phyloP scores from a whole-genome alignment of 202 grass and related monocot genomes.

The Zizania palustris region DNA sequence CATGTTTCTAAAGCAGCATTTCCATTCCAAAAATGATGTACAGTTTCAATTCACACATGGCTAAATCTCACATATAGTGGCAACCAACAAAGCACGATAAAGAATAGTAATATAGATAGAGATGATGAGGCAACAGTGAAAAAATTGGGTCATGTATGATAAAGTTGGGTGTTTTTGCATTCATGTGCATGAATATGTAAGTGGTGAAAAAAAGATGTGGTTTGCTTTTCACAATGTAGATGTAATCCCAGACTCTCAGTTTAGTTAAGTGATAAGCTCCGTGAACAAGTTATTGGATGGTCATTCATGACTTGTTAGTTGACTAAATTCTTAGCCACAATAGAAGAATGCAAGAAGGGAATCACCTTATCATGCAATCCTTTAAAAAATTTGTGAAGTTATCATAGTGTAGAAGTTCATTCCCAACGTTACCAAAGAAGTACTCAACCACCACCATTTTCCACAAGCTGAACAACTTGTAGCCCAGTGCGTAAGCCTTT shows the following conservation, averaged over 20 bases:
- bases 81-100: neutral
- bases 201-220: neutral
- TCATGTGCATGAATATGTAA: neutral
- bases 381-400: conserved; percentile 80
- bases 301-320: no score
- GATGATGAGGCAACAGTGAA: neutral
- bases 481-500: conserved; percentile 76
- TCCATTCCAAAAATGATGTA: neutral
- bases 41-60: neutral
- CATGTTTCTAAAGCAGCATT: neutral
- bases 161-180: neutral
- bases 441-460: conserved; percentile 82
- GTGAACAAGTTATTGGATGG: no score
- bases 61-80: neutral
- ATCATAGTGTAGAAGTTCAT: conserved; percentile 63
- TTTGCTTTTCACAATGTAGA: conserved; percentile 15
- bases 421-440: conserved; percentile 88
- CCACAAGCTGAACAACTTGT: conserved; percentile 65
- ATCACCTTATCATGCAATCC: conserved; percentile 80
- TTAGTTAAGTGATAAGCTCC: neutral
- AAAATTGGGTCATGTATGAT: neutral
- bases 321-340: neutral
- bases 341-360: conserved; percentile 20
- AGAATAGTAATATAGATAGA: neutral
- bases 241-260: conserved; percentile 6